Evolutionary conservation across 202 grass and related monocot genomes (phyloP), one percentile per base, ranked within the genome.

Genomic region (Tripidium arundinaceum): DNA sequence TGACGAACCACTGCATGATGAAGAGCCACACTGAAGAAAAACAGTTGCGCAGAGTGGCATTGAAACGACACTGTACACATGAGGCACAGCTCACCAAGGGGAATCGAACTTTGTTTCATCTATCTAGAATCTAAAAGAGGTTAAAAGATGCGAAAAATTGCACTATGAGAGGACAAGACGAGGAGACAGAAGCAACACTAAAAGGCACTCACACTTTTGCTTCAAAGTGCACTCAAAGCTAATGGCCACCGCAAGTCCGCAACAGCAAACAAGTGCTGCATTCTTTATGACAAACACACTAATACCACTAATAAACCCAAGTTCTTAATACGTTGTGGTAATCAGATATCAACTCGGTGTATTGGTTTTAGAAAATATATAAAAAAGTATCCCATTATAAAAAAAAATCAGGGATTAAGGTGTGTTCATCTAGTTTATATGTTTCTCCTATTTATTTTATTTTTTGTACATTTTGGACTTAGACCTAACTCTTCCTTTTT

Each of bases 141-240:
- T 47, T 39, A 9, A 62, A 72, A 72, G 73, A 52, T 59, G 67
- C 43, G 2, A 58, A 65, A 22, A 34, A 24, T 22, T 57, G 79
- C 75, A 79, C 61, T 79, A 45, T 38, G 50, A 74, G 79, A 86
- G 60, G 83, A 28, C 60, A 82, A 26, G 66, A 26, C 31, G 59
- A 68, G 52, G 66, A 19, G 45, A 64, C 59, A n/a, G n/a, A 65
- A 67, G 39, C 38, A 67, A 67, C 83, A 39, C 75, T 33, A 41
- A 46, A 84, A 76, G 81, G 43, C 70, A 47, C 55, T 38, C 43
- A 34, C 75, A 34, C 66, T 84, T 77, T 73, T 61, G 46, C 38
- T n/a, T n/a, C n/a, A n/a, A n/a, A n/a, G n/a, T n/a, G n/a, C n/a
- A n/a, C n/a, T n/a, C n/a, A n/a, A n/a, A n/a, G n/a, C n/a, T n/a